Evolutionary conservation across 2,329 filamentous ascomycete genomes (phyloP), one percentile per base, ranked within the genome.

Genomic region (Dactylonectria estremocensis): DNA sequence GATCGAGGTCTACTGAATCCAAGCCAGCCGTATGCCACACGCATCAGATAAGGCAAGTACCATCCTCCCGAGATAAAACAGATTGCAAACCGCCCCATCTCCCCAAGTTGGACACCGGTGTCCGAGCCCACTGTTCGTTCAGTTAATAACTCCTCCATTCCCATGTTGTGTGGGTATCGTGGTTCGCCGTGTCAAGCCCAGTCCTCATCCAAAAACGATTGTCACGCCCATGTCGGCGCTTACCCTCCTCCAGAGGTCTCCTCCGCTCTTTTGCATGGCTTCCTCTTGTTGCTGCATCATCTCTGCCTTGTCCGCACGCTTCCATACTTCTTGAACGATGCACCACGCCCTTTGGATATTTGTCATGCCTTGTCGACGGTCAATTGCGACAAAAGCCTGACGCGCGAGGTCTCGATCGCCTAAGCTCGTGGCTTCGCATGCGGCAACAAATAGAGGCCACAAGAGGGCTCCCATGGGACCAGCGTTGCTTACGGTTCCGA

Each of bases 401-500:
- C 82, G 77, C 4, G 89, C 88, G 18, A 88, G 78, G 6, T 80
- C 81, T 16, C 89, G 81, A 74, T 92, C 89, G 9, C 80, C 81
- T 1, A 77, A 72, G 16, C 76, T 81, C 9, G 82, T 79, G 0
- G 89, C 89, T 76, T 92, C 90, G 74, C 89, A 91, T 1, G 88
- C 85, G 2, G 89, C 87, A 10, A 90, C 88, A 72, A 92, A 92
- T 2, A 91, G 80, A 1, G 90, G 90, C 88, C 89, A 91, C 2
- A 92, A 82, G 40, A 92, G 80, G 2, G 90, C 90, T 2, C 87
- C 85, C 87, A 91, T 90, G 0, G 90, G 90, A 0, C 90, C 89
- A 50, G 81, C 81, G 66, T 87, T 86, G 22, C 79, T 81, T 31
- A 89, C 88, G 0, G 88, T 89, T 33, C 83, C 84, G 6, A 85